A percentile compares a stretch with the other conserved stretches of the same genome.
phyloP scores from a whole-genome alignment of 2,329 filamentous ascomycete genomes.

The Pyrenochaeta sp. region DNA sequence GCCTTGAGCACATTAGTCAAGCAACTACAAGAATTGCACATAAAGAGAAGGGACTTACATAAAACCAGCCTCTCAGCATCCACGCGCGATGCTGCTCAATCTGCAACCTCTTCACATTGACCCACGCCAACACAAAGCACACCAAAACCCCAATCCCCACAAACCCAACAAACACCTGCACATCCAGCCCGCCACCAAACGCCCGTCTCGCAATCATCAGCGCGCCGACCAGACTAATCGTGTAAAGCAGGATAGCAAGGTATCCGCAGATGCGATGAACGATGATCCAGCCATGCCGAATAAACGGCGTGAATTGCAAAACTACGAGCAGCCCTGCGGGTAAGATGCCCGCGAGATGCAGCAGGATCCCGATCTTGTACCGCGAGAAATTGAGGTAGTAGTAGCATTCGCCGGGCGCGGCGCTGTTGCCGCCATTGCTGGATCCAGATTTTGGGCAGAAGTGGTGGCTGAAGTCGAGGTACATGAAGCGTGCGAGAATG shows the following conservation, averaged over 20 bases:
- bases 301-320: constrained; percentile 53
- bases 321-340: constrained; percentile 51
- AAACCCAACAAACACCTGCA: constrained; percentile 55
- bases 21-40: neutral
- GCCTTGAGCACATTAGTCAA: constrained; percentile 41
- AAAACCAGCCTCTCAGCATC: constrained; percentile 42
- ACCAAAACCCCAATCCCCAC: constrained; percentile 56
- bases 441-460: constrained; percentile 23
- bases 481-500: constrained; percentile 57
- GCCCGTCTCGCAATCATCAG: constrained; percentile 61
- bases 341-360: constrained; percentile 53
- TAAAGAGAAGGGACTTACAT: constrained; percentile 17
- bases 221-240: constrained; percentile 57
- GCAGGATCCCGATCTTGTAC: constrained; percentile 50
- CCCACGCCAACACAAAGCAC: constrained; percentile 57
- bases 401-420: constrained; percentile 55
- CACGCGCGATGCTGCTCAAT: constrained; percentile 53
- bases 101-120: constrained; percentile 66
- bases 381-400: constrained; percentile 45
- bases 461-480: constrained; percentile 55
- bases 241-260: constrained; percentile 57
- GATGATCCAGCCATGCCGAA: constrained; percentile 57
- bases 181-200: constrained; percentile 63
- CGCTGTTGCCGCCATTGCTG: constrained; percentile 18
- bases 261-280: constrained; percentile 70